Conservation (phyloP, 257 asterid species). For the Ophiorrhiza pumila region DNA sequence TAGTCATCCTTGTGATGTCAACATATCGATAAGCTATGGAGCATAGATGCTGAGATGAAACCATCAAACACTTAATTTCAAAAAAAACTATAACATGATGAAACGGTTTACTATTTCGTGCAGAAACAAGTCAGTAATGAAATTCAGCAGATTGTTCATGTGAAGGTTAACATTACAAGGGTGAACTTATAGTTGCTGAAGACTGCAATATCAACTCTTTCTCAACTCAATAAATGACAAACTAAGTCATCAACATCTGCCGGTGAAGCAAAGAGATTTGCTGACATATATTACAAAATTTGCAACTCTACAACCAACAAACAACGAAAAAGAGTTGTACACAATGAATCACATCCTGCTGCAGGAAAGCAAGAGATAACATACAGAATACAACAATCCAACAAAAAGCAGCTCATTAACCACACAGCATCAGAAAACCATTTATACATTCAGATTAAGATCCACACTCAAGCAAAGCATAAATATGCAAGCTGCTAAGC, state of each 20-base stretch:
- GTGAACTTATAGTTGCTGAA: background rate
- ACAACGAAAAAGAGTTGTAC: background rate
- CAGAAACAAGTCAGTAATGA: background rate
- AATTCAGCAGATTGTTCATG: background rate
- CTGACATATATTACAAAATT: background rate
- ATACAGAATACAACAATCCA: background rate
- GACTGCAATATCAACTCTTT: background rate
- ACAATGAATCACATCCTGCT: background rate
- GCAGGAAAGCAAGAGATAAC: background rate
- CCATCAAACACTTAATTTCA: background rate
- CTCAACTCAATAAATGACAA: background rate
- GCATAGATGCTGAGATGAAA: background rate
- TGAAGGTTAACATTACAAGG: too few relatives aligned
- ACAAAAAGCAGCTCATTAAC: background rate
- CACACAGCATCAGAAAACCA: background rate
- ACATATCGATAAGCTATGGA: background rate
- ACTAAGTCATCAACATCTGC: background rate
- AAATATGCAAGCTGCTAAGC: background rate
- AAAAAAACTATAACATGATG: background rate
- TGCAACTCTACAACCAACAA: background rate
- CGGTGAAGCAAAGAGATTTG: background rate
- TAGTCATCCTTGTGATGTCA: background rate
- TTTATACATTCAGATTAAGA: background rate
- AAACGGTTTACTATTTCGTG: background rate
- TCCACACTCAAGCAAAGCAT: background rate